Evolutionary conservation across 768 basidiomycete genomes (phyloP), one percentile per base, ranked within the genome.

Genomic region (Lactifluus volemus): DNA sequence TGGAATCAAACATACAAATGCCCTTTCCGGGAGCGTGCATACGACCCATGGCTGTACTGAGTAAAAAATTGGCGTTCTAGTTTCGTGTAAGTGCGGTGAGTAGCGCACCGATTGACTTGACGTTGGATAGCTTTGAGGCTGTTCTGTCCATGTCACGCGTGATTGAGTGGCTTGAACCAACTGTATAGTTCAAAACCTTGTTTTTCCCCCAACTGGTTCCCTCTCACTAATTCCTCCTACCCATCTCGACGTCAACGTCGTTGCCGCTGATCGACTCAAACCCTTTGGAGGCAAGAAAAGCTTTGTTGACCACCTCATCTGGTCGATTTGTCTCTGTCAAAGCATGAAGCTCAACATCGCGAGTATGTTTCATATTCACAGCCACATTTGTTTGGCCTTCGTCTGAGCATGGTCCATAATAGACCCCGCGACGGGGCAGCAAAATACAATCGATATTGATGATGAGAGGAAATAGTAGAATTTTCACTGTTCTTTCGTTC

Each of bases 21-120:
- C 95, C 96, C 92, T 98, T 98, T 78, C 93, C 93, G 78, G 94
- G 93, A 85, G 94, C 94, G 85, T 98, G 96, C 92, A 97, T 94
- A 74, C 94, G 92, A 90, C 88, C 90, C 90, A 92, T 92, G 78
- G 69, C 78, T 67, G 63, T 53, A 73, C 72, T 73, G 59, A 19
- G 14, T 39, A 19, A 42, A 69, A 36, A 48, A 14, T 65, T 32
- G 49, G 50, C 49, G 65, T 19, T 12, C 54, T n/a, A 4, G 5
- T 30, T 36, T 51, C 53, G 49, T 32, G 32, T 25, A 29, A 51
- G 63, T 61, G 70, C 4, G 29, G 49, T 39, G 38, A 41, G 7
- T 2, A 9, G 70, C 77, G 53, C 51, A 80, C 78, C 71, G 55
- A 66, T 75, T 77, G 65, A 64, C 74, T 78, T 79, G 79, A 79